phyloP scores from a whole-genome alignment of 2,329 filamentous ascomycete genomes.

The Pestalotiopsis sp. region DNA sequence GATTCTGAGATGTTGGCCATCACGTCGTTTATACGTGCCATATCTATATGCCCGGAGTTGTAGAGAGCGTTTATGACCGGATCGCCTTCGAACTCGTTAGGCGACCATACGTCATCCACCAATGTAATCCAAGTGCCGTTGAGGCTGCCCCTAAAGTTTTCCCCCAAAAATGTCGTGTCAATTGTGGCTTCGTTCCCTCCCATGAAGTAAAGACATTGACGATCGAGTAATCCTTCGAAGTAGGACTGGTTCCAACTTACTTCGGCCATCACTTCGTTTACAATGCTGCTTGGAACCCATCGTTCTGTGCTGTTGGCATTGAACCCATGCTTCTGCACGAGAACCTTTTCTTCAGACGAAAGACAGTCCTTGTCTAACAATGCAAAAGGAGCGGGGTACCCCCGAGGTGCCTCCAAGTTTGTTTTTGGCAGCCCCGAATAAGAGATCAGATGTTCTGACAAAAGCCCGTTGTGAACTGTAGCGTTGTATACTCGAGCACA shows the following conservation, averaged over 20 bases:
- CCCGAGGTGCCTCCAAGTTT: background rate
- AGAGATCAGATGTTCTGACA: background rate
- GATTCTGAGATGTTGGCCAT: background rate
- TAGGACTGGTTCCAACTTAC: too few species aligned
- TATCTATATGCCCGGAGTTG: background rate
- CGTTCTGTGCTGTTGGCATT: background rate
- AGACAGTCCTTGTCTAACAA: constrained; percentile 3
- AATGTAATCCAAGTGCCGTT: too few species aligned
- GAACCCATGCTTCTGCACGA: background rate
- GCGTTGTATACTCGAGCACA: constrained; percentile 8
- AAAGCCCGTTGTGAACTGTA: background rate
- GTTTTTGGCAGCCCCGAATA: background rate
- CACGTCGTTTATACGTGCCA: background rate
- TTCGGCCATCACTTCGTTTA: background rate
- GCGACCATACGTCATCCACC: too few species aligned
- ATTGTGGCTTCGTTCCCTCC: too few species aligned
- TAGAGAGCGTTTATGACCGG: background rate
- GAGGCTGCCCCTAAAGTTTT: too few species aligned
- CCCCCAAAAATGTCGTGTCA: too few species aligned
- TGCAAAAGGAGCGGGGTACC: background rate
- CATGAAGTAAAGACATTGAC: background rate
- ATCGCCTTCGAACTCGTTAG: background rate
- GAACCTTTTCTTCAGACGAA: background rate
- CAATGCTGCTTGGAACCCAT: background rate
- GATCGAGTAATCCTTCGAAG: background rate